Evolutionary conservation across 441 rosid species (phyloP), one percentile per base, ranked within the genome.

Genomic region (Bocquillonia castaneifolia): DNA sequence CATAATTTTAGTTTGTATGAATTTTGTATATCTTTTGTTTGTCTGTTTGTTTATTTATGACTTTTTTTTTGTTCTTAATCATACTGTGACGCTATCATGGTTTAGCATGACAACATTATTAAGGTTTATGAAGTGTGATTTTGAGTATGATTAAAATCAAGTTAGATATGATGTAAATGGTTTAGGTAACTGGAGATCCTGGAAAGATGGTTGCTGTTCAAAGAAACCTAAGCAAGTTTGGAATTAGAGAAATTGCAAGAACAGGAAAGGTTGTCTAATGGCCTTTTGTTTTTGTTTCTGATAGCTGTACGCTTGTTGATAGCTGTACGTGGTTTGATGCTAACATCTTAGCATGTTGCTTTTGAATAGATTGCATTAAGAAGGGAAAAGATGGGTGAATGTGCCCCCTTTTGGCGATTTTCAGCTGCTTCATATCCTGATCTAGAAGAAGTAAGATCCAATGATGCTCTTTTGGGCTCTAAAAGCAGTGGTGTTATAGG

Each of bases 361-460:
- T 34, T 28, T 40, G n/a, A 69, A 51, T 71, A 93, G 98, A 91
- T 91, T 83, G 93, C 98, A 37, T 67, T 93, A 78, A 86, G 91
- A 84, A 85, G 98, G 78, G 98, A 88, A 83, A 91, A 84, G 77
- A 70, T 91, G 91, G 98, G 97, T 7, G 98, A 83, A 59, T 77
- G 86, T 72, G 98, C 98, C 69, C 98, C 96, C 42, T 91, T 93
- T 74, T 93, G 96, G 96, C 79, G 94, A 71, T 93, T 93, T 80
- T 93, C 98, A 64, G 96, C 97, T n/a, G 87, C 96, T 74, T 90
- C 98, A 36, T 93, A 93, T 82, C 97, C 97, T 67, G 98, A 91
- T 84, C 96, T 93, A 59, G 82, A 77, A 79, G 86, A 77, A 69
- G 69, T 72, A 48, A 73, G 64, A 48, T 78, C 85, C 55, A 73